These are phyloP conservation scores for Didymella sp. DNA, from an alignment of 2,329 filamentous ascomycete species.

Conservation along the genomic window DNA sequence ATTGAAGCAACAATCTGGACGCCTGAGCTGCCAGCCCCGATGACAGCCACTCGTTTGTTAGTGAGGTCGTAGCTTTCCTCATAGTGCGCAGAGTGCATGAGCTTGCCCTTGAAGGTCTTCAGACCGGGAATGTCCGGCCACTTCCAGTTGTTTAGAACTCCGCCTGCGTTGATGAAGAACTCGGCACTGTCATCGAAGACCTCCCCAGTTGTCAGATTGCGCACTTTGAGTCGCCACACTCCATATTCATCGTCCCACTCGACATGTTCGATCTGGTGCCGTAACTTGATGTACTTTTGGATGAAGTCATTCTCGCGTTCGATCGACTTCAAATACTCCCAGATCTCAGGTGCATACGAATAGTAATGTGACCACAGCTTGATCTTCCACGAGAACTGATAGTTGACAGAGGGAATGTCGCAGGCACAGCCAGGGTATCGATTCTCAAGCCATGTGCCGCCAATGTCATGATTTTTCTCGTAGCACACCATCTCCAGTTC, in stretches of 20 bases:
- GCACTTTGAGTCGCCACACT: conserved; percentile 25
- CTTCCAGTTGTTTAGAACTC: conserved; percentile 46
- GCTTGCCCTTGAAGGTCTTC: conserved; percentile 51
- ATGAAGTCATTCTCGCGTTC: conserved; percentile 44
- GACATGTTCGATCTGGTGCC: conserved; percentile 25
- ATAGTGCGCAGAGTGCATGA: conserved; percentile 55
- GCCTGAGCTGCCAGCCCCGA: conserved; percentile 52
- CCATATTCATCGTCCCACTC: conserved; percentile 29
- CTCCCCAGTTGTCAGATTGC: conserved; percentile 24
- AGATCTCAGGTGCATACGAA: conserved; percentile 57
- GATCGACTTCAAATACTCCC: conserved; percentile 57
- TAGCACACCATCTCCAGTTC: conserved; percentile 52
- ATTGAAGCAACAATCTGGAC: conserved; percentile 55
- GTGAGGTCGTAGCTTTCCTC: conserved; percentile 48
- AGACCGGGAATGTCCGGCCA: conserved; percentile 53
- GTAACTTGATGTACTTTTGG: conserved; percentile 33
- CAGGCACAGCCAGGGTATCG: conserved; percentile 52
- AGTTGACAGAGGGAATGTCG: conserved; percentile 35
- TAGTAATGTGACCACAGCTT: conserved; percentile 54
- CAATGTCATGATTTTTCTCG: conserved; percentile 51
- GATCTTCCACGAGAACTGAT: conserved; percentile 60
- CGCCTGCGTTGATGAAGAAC: conserved; percentile 35
- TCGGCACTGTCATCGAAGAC: conserved; percentile 30
- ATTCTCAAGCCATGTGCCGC: conserved; percentile 54
- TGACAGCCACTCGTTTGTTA: conserved; percentile 53